Conservation (phyloP, 2,329 filamentous ascomycete species). For the Penicillium sp. region DNA sequence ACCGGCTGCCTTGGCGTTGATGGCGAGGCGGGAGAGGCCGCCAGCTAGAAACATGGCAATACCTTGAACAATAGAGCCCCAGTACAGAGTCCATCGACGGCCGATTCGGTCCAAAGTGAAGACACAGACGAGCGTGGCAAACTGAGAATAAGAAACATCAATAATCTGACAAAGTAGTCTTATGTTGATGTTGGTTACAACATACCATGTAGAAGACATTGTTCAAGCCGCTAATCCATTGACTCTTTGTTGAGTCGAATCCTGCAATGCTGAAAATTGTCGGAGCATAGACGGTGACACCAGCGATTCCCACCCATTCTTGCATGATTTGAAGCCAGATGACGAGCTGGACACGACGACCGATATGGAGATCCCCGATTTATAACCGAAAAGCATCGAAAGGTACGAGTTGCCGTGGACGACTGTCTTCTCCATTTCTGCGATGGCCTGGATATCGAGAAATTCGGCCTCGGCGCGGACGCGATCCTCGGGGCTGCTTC, state of each 20-base stretch:
- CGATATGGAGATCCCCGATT: constrained; percentile 66
- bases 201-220: constrained; percentile 58
- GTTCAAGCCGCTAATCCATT: constrained; percentile 64
- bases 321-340: constrained; percentile 73
- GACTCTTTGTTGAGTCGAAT: constrained; percentile 60
- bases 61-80: constrained; percentile 65
- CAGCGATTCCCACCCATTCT: constrained; percentile 70
- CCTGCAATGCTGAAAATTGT: constrained; percentile 68
- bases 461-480: constrained; percentile 63
- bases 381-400: constrained; percentile 67
- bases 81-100: constrained; percentile 68
- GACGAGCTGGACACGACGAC: constrained; percentile 67
- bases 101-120: constrained; percentile 71
- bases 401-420: constrained; percentile 58
- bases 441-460: constrained; percentile 66
- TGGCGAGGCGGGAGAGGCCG: constrained; percentile 59
- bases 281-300: constrained; percentile 62
- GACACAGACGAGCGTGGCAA: constrained; percentile 67
- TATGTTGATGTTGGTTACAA: background rate
- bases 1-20: constrained; percentile 50
- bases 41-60: constrained; percentile 69
- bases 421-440: constrained; percentile 60
- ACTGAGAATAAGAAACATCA: constrained; percentile 37
- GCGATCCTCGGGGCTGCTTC: constrained; percentile 55
- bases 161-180: background rate